Conservation (phyloP, 345 rosid genomes). For the Trapa incisa region DNA sequence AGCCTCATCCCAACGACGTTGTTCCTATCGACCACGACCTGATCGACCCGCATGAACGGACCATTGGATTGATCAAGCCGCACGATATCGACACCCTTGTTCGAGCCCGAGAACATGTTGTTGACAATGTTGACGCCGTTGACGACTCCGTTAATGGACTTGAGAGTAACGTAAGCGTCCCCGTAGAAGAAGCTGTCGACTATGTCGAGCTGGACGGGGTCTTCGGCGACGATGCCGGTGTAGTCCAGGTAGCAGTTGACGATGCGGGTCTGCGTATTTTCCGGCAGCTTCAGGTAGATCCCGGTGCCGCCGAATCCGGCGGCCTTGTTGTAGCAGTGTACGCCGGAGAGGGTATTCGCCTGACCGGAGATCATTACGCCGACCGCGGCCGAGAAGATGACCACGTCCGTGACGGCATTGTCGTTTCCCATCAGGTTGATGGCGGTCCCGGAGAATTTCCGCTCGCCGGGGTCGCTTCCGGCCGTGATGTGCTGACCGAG, state of each 20-base stretch:
- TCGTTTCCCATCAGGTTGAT: conserved; percentile 69
- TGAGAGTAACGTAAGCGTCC: conserved; percentile 36
- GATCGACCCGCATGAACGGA: conserved; percentile 36
- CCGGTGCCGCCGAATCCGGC: conserved; percentile 89
- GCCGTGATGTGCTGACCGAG: conserved; percentile 89
- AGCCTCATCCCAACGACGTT: conserved; percentile 50
- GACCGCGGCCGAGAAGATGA: conserved; percentile 61
- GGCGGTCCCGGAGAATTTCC: conserved; percentile 58
- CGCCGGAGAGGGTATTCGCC: conserved; percentile 64
- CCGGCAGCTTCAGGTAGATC: conserved; percentile 57
- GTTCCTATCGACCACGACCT: conserved; percentile 66
- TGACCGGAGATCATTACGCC: conserved; percentile 69
- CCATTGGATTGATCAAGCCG: conserved; percentile 46
- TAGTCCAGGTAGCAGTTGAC: conserved; percentile 75
- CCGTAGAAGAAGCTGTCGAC: conserved; percentile 68
- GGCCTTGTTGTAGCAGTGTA: conserved; percentile 89
- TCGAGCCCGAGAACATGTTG: conserved; percentile 69
- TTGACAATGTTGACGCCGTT: conserved; percentile 60
- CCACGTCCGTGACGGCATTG: conserved; percentile 71
- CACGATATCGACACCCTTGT: conserved; percentile 43
- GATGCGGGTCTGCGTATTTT: conserved; percentile 62
- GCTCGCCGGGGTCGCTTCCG: conserved; percentile 66
- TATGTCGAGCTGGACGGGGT: conserved; percentile 63
- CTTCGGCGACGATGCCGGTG: conserved; percentile 77
- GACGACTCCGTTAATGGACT: conserved; percentile 46